Evolutionary conservation across 2,329 filamentous ascomycete genomes (phyloP).

Genomic region (Fusarium sp.): DNA sequence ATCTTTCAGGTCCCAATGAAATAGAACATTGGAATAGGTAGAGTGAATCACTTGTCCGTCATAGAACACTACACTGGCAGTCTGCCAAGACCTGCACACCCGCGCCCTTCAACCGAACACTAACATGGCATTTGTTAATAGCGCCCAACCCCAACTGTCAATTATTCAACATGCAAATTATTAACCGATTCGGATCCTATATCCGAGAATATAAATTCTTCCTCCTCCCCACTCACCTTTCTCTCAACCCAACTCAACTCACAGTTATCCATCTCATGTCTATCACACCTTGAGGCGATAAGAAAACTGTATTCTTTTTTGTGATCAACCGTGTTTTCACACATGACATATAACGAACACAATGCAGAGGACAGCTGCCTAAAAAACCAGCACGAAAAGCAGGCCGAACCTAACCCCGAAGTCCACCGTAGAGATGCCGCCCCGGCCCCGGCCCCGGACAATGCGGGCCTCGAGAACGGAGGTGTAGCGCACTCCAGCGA

Average conservation of each 20-base stretch:
- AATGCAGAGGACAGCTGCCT: conserved; percentile 50
- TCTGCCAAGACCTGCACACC: conserved; percentile 22
- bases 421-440: neutral
- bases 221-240: neutral
- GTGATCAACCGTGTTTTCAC: conserved; percentile 12
- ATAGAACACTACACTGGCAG: neutral
- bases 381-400: conserved; percentile 43
- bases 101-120: neutral
- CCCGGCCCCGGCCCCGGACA: conserved; percentile 17
- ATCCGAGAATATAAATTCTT: conserved; percentile 28
- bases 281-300: neutral
- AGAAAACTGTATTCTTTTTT: neutral
- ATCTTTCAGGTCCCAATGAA: neutral
- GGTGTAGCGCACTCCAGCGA: neutral
- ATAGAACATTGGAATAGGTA: neutral
- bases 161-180: conserved; percentile 1
- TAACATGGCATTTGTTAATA: conserved; percentile 8
- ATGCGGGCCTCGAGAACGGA: conserved; percentile 23
- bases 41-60: conserved; percentile 4
- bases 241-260: neutral
- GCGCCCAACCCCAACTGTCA: conserved; percentile 10
- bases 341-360: conserved; percentile 28
- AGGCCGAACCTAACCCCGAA: conserved; percentile 14
- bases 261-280: neutral
- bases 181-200: conserved; percentile 23